phyloP scores from a whole-genome alignment of 129 eudicot species.

The Chrysanthemum lavandulifolium region DNA sequence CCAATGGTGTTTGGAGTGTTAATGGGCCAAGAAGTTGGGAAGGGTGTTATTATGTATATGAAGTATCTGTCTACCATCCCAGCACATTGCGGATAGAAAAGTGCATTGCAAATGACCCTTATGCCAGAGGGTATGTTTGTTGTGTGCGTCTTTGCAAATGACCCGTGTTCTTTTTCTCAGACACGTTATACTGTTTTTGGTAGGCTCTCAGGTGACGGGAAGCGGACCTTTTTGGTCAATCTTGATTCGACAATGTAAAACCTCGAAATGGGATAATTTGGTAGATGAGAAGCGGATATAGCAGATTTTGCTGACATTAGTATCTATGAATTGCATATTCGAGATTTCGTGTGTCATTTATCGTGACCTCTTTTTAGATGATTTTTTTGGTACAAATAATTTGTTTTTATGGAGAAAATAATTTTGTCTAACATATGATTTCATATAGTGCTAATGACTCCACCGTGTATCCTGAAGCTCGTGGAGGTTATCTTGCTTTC shows the following conservation, averaged over 20 bases:
- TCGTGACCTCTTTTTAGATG: background rate
- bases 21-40: conserved; percentile 75
- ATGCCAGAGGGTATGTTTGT: conserved; percentile 86
- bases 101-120: conserved; percentile 93
- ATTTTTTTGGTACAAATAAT: background rate
- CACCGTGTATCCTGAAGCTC: conserved; percentile 59
- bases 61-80: conserved; percentile 78
- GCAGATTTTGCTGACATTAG: conserved; percentile 75
- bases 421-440: conserved; percentile 4
- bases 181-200: conserved; percentile 7
- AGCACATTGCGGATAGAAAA: conserved; percentile 74
- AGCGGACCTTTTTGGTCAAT: conserved; percentile 67
- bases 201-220: conserved; percentile 84
- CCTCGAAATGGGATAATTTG: conserved; percentile 82
- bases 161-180: background rate
- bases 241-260: conserved; percentile 68
- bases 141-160: conserved; percentile 1
- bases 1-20: conserved; percentile 79
- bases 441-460: conserved; percentile 61
- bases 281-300: conserved; percentile 61
- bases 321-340: conserved; percentile 82
- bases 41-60: conserved; percentile 88
- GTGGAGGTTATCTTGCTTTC: conserved; percentile 95
- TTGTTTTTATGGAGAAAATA: no score
- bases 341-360: conserved; percentile 70